Conservation (phyloP, 1,284 basidiomycete genomes). For the Tetrapyrgos nigripes region DNA sequence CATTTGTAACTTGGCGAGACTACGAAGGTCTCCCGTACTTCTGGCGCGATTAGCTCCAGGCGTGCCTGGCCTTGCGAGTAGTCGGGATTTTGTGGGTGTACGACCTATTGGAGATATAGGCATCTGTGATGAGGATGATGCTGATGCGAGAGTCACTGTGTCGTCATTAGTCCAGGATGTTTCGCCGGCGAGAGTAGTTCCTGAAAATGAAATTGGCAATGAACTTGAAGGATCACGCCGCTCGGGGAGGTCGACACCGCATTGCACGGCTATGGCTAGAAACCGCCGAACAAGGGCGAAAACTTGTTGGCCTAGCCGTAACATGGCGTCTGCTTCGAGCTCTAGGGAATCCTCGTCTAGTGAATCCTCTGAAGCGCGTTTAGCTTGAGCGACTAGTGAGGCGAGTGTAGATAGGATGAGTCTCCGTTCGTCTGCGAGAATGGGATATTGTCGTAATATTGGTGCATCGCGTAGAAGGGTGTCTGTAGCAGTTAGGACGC, state of each 20-base stretch:
- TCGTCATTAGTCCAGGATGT: background rate
- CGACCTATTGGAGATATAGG: conserved; percentile 21
- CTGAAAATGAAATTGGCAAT: conserved; percentile 13
- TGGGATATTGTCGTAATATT: conserved; percentile 69
- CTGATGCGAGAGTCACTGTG: conserved; percentile 6
- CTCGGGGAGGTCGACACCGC: conserved; percentile 79
- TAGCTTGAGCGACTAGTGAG: conserved; percentile 84
- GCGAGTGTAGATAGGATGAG: conserved; percentile 85
- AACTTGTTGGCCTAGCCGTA: conserved; percentile 75
- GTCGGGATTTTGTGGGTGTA: conserved; percentile 39
- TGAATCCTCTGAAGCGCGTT: conserved; percentile 71
- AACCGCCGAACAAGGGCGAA: conserved; percentile 77
- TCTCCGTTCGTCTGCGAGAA: conserved; percentile 81
- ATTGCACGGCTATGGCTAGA: conserved; percentile 77
- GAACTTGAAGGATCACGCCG: conserved; percentile 47
- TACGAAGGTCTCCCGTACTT: conserved; percentile 61
- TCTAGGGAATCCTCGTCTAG: conserved; percentile 57
- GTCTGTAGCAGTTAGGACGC: conserved; percentile 84
- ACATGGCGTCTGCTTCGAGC: conserved; percentile 73
- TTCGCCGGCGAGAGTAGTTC: background rate
- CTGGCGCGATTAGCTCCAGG: conserved; percentile 33
- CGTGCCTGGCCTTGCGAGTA: conserved; percentile 13
- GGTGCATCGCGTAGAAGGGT: conserved; percentile 87
- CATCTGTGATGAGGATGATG: background rate
- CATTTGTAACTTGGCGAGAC: conserved; percentile 26